A percentile compares a stretch with the other conserved stretches of the same genome.
These are phyloP conservation scores for Tricladium varicosporioides DNA, from an alignment of 2,329 filamentous ascomycete genomes.

Conservation along the genomic window DNA sequence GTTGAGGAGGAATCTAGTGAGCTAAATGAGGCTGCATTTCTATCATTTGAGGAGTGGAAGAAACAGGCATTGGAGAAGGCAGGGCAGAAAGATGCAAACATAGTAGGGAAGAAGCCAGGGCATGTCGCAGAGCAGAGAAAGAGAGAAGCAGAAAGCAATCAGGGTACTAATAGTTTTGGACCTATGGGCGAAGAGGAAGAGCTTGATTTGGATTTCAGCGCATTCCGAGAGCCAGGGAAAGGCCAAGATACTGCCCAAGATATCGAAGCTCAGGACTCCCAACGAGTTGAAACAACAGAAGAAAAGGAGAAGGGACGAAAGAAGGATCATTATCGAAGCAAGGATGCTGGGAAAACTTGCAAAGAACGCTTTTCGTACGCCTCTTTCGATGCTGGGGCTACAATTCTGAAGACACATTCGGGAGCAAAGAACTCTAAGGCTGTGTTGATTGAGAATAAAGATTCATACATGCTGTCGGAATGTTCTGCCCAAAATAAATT, in stretches of 20 bases:
- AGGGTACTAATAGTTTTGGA: slow-evolving; percentile 72
- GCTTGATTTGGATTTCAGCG: slow-evolving; percentile 71
- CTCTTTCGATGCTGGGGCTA: slow-evolving; percentile 95
- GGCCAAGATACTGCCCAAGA: slow-evolving; percentile 15
- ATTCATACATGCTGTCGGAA: slow-evolving; percentile 96
- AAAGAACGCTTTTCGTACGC: slow-evolving; percentile 98
- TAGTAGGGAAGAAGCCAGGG: slow-evolving; percentile 52
- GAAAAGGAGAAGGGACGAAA: slow-evolving; percentile 27
- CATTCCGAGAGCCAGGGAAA: slow-evolving; percentile 48
- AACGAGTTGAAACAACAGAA: slow-evolving; percentile 25
- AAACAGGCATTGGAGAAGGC: slow-evolving; percentile 84
- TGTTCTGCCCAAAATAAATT: slow-evolving; percentile 88
- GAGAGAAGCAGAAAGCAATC: slow-evolving; percentile 52
- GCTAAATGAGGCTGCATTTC: slow-evolving; percentile 67
- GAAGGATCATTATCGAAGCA: slow-evolving; percentile 59
- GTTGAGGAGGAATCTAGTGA: slow-evolving; percentile 26
- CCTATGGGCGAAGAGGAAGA: slow-evolving; percentile 84
- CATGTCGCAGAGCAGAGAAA: slow-evolving; percentile 45
- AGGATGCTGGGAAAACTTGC: slow-evolving; percentile 94
- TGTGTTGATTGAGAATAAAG: slow-evolving; percentile 93
- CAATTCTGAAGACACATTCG: slow-evolving; percentile 83
- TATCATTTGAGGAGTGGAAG: slow-evolving; percentile 99
- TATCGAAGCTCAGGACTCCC: slow-evolving; percentile 20
- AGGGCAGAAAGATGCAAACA: slow-evolving; percentile 72
- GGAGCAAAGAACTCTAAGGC: slow-evolving; percentile 86